phyloP scores from a whole-genome alignment of 2,329 filamentous ascomycete species.

The Xylaria sp. region DNA sequence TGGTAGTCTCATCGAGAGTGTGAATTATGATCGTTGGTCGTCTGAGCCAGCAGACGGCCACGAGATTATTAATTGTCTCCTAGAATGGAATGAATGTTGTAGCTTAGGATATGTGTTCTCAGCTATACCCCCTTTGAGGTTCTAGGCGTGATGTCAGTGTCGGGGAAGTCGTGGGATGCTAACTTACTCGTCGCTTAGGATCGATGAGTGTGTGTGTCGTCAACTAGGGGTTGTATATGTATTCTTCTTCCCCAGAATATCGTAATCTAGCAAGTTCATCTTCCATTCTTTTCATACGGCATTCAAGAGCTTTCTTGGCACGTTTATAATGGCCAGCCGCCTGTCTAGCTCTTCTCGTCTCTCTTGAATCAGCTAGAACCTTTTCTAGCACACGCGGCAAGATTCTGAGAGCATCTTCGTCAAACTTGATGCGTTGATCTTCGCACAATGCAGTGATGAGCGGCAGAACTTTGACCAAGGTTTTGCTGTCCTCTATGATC shows the following conservation, averaged over 20 bases:
- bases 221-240: neutral
- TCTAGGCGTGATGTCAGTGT: neutral
- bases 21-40: neutral
- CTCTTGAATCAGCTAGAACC: slow-evolving; percentile 6
- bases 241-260: neutral
- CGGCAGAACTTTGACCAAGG: slow-evolving; percentile 26
- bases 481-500: slow-evolving; percentile 30
- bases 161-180: neutral
- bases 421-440: slow-evolving; percentile 25
- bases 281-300: neutral
- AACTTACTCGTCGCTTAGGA: neutral
- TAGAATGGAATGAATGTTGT: neutral
- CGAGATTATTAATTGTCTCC: neutral
- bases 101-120: neutral
- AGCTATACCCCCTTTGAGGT: neutral
- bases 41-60: neutral
- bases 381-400: slow-evolving; percentile 7
- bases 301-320: neutral
- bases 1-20: neutral
- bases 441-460: slow-evolving; percentile 30
- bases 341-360: slow-evolving; percentile 1
- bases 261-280: neutral
- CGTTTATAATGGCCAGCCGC: slow-evolving; percentile 10
- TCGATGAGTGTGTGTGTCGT: neutral
- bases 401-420: neutral